These are phyloP conservation scores for Gypsophila paniculata DNA, from an alignment of 179 eudicot species.

Conservation along the genomic window DNA sequence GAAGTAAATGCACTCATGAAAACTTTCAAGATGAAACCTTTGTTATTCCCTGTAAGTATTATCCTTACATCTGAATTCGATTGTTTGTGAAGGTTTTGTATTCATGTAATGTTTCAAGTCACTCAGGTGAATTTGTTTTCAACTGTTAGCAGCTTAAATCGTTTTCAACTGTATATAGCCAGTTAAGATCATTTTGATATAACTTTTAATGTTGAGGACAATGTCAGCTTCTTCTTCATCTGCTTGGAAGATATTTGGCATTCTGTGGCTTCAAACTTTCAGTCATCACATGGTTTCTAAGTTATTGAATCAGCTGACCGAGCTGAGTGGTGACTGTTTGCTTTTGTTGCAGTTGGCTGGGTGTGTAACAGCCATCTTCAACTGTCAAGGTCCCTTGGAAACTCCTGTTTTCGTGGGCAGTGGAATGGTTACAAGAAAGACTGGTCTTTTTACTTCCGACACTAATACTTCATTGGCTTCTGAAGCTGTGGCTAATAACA, in stretches of 20 bases:
- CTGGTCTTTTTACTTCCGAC: conserved; percentile 49
- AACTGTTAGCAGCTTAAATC: neutral
- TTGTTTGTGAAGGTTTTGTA: neutral
- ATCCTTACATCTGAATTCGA: neutral
- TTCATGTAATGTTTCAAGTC: neutral
- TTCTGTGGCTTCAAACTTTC: neutral
- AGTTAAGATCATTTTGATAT: conserved; percentile 2
- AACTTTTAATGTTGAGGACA: neutral
- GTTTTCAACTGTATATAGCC: neutral
- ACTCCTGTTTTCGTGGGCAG: conserved; percentile 96
- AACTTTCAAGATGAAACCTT: conserved; percentile 95
- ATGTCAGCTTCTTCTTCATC: neutral
- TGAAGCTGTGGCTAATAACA: conserved; percentile 73
- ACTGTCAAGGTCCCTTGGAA: conserved; percentile 97
- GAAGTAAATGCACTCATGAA: conserved; percentile 94
- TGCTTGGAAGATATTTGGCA: neutral
- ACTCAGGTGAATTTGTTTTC: neutral
- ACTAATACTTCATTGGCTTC: conserved; percentile 58
- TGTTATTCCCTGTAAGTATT: conserved; percentile 68
- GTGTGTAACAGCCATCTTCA: conserved; percentile 85
- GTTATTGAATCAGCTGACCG: conserved; percentile 8
- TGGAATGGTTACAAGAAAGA: conserved; percentile 87
- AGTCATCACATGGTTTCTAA: conserved; percentile 3
- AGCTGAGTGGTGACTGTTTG: conserved; percentile 18
- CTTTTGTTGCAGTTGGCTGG: conserved; percentile 70